Base-by-base conservation (phyloP, 192 early-diverging fungal genomes). In the Coemansia sp. region DNA sequence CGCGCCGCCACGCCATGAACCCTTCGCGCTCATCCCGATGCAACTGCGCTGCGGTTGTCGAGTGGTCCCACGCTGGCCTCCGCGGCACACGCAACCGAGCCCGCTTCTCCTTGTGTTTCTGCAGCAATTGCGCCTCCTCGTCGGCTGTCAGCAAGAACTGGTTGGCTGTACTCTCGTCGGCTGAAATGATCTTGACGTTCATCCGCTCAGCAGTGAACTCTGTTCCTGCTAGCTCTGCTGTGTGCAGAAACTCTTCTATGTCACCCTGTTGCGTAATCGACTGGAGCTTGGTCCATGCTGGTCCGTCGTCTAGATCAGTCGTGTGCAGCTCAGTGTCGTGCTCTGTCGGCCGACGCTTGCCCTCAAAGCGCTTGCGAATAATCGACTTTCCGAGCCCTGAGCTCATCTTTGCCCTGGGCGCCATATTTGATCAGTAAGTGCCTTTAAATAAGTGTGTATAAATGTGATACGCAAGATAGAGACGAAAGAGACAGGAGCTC, bases 181-280 rank as follows among this genome's bases (percentile, higher is more conserved):
- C 80, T 63, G 88, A 76, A 77, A 92, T 87, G 27, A 98, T 92
- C 81, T 92, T 89, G 77, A 97, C 88, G 70, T 98, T 97, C 65
- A 73, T 66, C 61, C 75, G 69, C 74, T 85, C 76, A 41, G 94
- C 93, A 18, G 94, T 94, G 76, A 96, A 97, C 73, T 95, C 94
- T 18, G 95, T 97, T 47, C 94, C 98, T 15, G 96, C 96, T 52
- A 99, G 89, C 71, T 94, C 89, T 15, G 98, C 98, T 13, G 95
- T 96, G 71, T 87, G 91, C 70, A 99, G 86, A 74, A 99, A 99
- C 36, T 94, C 95, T 43, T 98, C 97, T 13, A 99, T 84, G 85
- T 99, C 97, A 60, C 95, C 92, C 73, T 99, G 95, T 74, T 98
- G 92, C 50, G 98, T 99, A 71, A 99, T 92, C 57, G 94, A 96